Conservation (phyloP, 345 rosid species). For the Combretum micranthum region DNA sequence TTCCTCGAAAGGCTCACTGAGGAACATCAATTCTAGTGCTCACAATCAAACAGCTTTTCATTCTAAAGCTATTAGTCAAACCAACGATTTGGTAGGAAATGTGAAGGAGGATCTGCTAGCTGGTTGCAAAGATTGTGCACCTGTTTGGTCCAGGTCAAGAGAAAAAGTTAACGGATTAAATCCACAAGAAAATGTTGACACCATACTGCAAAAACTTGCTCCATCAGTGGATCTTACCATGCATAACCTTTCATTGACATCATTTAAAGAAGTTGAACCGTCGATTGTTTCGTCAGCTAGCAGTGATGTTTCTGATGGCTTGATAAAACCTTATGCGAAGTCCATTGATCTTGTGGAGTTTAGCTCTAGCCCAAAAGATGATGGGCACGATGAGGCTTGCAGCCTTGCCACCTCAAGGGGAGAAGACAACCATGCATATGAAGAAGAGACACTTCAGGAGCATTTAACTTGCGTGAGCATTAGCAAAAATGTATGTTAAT, state of each 20-base stretch:
- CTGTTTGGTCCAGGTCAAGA: neutral
- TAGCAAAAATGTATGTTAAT: constrained; percentile 15
- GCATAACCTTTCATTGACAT: constrained; percentile 20
- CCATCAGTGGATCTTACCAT: constrained; percentile 19
- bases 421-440: constrained; percentile 7
- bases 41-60: neutral
- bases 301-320: constrained; percentile 4
- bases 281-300: constrained; percentile 2
- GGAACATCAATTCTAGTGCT: neutral
- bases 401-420: constrained; percentile 1
- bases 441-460: constrained; percentile 13
- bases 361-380: constrained; percentile 4
- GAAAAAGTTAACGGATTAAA: neutral
- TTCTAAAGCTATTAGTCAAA: too few relatives aligned
- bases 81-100: too few relatives aligned
- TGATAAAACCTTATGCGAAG: constrained; percentile 11
- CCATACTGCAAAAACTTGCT: constrained; percentile 8
- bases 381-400: constrained; percentile 8
- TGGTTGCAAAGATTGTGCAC: neutral
- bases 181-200: constrained; percentile 1
- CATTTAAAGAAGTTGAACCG: constrained; percentile 16
- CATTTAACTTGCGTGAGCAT: constrained; percentile 10
- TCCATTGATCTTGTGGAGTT: constrained; percentile 9
- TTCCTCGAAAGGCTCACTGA: constrained; percentile 2
- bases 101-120: too few relatives aligned